A percentile compares a stretch with the other conserved stretches of the same genome.
These are phyloP conservation scores for Cicer judaicum DNA, from an alignment of 306 rosid genomes.

Conservation along the genomic window DNA sequence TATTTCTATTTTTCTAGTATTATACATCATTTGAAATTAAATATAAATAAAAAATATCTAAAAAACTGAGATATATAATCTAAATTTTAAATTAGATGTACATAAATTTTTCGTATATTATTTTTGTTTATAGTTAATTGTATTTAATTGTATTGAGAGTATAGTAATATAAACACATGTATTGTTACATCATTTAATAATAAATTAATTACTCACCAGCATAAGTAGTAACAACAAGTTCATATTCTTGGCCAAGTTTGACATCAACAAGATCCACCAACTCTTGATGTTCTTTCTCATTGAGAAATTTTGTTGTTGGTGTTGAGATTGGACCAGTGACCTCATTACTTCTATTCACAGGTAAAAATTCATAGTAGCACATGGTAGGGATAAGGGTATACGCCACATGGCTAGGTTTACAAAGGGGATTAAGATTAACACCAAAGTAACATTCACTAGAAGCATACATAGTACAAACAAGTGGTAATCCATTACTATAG, in stretches of 20 bases:
- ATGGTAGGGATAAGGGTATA: constrained; percentile 88
- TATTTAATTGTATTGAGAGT: too few species aligned
- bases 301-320: constrained; percentile 40
- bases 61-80: too few species aligned
- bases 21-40: too few species aligned
- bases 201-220: constrained; percentile 56
- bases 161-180: too few species aligned
- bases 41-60: too few species aligned
- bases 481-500: constrained; percentile 79
- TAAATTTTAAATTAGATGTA: too few species aligned
- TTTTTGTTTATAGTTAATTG: too few species aligned
- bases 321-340: constrained; percentile 40
- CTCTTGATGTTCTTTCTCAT: constrained; percentile 54
- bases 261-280: constrained; percentile 79
- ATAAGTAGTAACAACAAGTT: constrained; percentile 86
- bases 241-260: constrained; percentile 86
- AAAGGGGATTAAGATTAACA: constrained; percentile 80
- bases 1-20: too few species aligned
- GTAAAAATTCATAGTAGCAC: constrained; percentile 86
- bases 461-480: constrained; percentile 88
- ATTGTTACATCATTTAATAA: not conserved
- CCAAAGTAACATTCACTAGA: constrained; percentile 94
- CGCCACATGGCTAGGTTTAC: constrained; percentile 70
- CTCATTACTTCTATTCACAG: constrained; percentile 57
- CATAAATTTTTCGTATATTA: too few species aligned